Evolutionary conservation across 441 rosid species (phyloP).

Genomic region (Gossypium gossypioides): DNA sequence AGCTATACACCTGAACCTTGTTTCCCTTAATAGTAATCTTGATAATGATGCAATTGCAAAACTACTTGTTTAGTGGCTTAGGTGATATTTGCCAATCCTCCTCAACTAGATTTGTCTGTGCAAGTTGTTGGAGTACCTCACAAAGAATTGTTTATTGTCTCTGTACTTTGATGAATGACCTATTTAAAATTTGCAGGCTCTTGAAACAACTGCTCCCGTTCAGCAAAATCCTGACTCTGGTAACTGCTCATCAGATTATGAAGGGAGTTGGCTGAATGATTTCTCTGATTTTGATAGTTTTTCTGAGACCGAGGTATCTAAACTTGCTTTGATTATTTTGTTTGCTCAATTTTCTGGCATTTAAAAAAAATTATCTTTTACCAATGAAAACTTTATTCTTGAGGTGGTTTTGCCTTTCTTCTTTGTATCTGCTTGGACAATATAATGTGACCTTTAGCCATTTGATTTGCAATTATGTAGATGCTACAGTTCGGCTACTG

Average conservation of each 20-base stretch:
- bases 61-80: background rate
- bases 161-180: background rate
- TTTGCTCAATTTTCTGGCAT: background rate
- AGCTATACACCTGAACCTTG: slow-evolving; percentile 17
- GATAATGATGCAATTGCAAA: background rate
- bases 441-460: background rate
- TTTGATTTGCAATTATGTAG: background rate
- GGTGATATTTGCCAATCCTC: background rate
- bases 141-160: background rate
- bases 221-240: slow-evolving; percentile 32
- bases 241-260: slow-evolving; percentile 36
- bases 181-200: slow-evolving; percentile 34
- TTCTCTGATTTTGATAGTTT: slow-evolving; percentile 35
- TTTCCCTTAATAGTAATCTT: background rate
- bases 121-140: background rate
- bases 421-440: background rate
- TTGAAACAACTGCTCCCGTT: slow-evolving; percentile 35
- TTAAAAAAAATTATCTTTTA: background rate
- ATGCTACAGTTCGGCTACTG: background rate
- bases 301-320: slow-evolving; percentile 54
- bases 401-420: background rate
- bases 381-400: background rate
- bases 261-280: slow-evolving; percentile 39
- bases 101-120: background rate
- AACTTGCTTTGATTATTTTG: background rate